phyloP scores from a whole-genome alignment of 352 stramenopile species.

The Globisporangium splendens region DNA sequence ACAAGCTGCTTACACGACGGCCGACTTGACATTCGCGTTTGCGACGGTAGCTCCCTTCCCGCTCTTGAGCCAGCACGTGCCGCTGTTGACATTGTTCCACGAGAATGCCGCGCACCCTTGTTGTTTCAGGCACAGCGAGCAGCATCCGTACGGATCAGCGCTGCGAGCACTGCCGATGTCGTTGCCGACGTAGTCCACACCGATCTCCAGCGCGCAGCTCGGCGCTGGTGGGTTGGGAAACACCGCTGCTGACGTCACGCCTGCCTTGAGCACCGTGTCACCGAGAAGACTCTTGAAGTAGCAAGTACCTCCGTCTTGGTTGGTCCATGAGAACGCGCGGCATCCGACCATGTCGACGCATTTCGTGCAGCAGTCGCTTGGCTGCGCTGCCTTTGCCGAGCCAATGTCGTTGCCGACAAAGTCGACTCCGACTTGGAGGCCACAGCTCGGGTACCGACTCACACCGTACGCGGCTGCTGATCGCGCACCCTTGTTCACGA shows the following conservation, averaged over 20 bases:
- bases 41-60: too few species aligned
- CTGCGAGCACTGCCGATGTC: constrained; percentile 9
- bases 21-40: too few species aligned
- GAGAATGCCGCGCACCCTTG: constrained; percentile 39
- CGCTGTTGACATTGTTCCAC: constrained; percentile 37
- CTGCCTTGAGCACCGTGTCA: background rate
- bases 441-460: too few species aligned
- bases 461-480: too few species aligned
- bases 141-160: constrained; percentile 11
- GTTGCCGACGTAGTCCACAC: constrained; percentile 24
- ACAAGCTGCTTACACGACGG: too few species aligned
- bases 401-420: too few species aligned
- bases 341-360: too few species aligned
- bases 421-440: constrained; percentile 3
- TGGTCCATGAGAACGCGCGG: background rate
- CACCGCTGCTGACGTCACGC: constrained; percentile 15
- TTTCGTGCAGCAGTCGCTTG: too few species aligned
- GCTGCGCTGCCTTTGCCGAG: too few species aligned
- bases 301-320: too few species aligned
- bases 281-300: too few species aligned
- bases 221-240: constrained; percentile 8
- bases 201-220: constrained; percentile 22
- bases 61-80: constrained; percentile 64
- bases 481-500: too few species aligned
- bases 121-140: constrained; percentile 4